These are phyloP conservation scores for Craterostigma plantagineum DNA, from an alignment of 257 asterid genomes.

Conservation along the genomic window DNA sequence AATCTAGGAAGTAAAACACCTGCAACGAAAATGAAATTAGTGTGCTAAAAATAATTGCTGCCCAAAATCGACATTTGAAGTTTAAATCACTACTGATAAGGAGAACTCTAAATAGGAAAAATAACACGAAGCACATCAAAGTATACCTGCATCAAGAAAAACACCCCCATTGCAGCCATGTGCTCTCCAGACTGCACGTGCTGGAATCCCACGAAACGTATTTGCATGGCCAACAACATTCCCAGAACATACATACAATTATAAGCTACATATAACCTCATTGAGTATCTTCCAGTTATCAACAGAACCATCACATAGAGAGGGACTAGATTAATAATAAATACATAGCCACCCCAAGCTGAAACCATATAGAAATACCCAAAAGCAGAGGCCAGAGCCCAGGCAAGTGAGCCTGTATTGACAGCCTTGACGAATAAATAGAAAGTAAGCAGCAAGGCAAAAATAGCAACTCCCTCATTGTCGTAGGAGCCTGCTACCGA, in stretches of 20 bases:
- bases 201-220: constrained; percentile 95
- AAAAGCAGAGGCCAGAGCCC: constrained; percentile 92
- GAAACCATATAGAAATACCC: constrained; percentile 99
- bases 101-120: too few species aligned
- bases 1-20: constrained; percentile 92
- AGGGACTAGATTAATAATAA: constrained; percentile 88
- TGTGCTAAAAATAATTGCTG: too few species aligned
- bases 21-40: constrained; percentile 11
- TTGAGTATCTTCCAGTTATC: constrained; percentile 86
- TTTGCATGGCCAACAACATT: constrained; percentile 94
- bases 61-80: too few species aligned
- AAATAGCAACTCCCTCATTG: constrained; percentile 95
- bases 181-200: constrained; percentile 99
- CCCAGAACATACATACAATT: constrained; percentile 89
- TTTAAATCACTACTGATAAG: too few species aligned
- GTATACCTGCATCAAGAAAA: constrained; percentile 40
- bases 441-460: constrained; percentile 85
- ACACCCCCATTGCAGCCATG: constrained; percentile 99
- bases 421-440: constrained; percentile 97
- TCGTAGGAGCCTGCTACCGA: constrained; percentile 99
- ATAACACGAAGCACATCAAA: too few species aligned
- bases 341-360: constrained; percentile 99
- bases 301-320: constrained; percentile 81
- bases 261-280: constrained; percentile 92
- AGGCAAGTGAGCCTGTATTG: constrained; percentile 95